These are phyloP conservation scores for Rhizopogon roseolus DNA, from an alignment of 768 basidiomycete genomes.

Conservation along the genomic window DNA sequence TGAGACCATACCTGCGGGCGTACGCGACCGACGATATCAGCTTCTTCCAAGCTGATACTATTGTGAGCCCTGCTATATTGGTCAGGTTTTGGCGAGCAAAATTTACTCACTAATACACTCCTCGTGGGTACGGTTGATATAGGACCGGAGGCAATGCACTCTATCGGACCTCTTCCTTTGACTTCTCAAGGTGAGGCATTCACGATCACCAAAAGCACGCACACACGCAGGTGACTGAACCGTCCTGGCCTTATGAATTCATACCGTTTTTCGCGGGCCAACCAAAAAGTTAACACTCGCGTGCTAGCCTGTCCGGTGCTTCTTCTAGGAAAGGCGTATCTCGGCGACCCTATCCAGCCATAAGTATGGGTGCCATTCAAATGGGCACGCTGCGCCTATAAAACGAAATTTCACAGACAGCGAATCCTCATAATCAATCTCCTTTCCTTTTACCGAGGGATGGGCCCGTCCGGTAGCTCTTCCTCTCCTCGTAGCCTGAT, in stretches of 20 bases:
- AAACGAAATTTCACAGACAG: not conserved
- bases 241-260: not conserved
- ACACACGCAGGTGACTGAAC: no score
- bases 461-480: not conserved
- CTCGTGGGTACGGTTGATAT: not conserved
- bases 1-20: not conserved
- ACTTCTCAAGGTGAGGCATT: not conserved
- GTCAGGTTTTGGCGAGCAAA: not conserved
- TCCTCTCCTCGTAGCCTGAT: no score
- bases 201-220: no score
- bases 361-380: not conserved
- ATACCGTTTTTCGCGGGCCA: not conserved
- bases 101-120: not conserved
- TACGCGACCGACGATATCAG: not conserved
- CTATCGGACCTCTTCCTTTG: not conserved
- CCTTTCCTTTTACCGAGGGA: not conserved
- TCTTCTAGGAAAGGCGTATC: not conserved
- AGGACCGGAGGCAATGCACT: no score
- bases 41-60: not conserved
- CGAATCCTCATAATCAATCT: not conserved
- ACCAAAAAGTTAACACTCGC: not conserved
- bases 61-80: not conserved
- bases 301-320: no score
- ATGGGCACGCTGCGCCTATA: not conserved
- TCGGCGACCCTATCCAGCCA: not conserved